Evolutionary conservation across 2,329 filamentous ascomycete genomes (phyloP), one percentile per base, ranked within the genome.

Genomic region (Amauroascus niger): DNA sequence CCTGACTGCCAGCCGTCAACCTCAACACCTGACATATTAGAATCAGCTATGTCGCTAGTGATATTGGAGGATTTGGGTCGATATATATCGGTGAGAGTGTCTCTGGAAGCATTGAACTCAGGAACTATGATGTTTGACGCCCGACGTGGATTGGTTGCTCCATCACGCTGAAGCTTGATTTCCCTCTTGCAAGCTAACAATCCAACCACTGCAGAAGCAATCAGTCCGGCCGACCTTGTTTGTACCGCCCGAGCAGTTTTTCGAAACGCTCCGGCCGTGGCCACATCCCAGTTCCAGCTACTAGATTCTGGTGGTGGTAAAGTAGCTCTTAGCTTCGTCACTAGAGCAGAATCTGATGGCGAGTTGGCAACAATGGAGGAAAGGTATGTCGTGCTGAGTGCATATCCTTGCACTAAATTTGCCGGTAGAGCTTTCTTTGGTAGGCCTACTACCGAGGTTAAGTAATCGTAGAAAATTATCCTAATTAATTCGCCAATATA

Each of bases 401-500:
- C 77, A 60, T 87, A 85, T 57, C 75, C 76, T 55, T 76, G 70
- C 9, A 74, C 69, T 14, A 89, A 66, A 28, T 71, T 74, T 22
- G 64, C 63, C 0, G 86, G 86, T 8, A 88, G 63, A 18, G 60
- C 60, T 40, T 64, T 63, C 48, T 62, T 65, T 1, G 69, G 67
- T 7, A 74, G 67, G 9, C 65, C 59, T 2, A 70, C 53, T 13
- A 79, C 60, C 9, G 63, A 72, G 9, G 72, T 76, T 62, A 85
- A 67, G 62, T 86, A 83, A 63, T 87, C 83, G 39, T 83, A 68
- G 52, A 88, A 75, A 57, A 87, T 80, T 53, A 89, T 73, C 24
- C 86, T 81, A 22, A 84, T 83, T 9, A 90, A 78, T 67, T 90
- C 86, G 49, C 86, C 86, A 3, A 90, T 76, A 64, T 90, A 90